phyloP scores from a whole-genome alignment of 805 yeast species.

The Teunomyces pallodes region DNA sequence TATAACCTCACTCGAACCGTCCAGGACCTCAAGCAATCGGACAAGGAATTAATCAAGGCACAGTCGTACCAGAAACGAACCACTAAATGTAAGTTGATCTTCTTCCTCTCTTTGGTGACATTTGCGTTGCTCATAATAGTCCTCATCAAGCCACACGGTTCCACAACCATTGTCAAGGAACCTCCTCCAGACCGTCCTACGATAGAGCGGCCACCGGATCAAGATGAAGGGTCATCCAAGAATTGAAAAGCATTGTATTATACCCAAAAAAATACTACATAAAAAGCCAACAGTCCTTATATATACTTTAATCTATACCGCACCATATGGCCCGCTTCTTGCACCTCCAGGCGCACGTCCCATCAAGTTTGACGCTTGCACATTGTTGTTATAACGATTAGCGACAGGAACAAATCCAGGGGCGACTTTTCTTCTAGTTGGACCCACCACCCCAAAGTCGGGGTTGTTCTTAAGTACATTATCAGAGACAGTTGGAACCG shows the following conservation, averaged over 20 bases:
- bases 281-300: neutral
- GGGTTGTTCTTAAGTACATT: conserved; percentile 39
- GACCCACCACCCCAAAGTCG: conserved; percentile 27
- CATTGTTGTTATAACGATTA: conserved; percentile 12
- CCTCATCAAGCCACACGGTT: conserved; percentile 57
- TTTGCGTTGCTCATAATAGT: conserved; percentile 68
- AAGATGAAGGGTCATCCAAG: neutral
- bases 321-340: conserved; percentile 23
- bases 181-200: conserved; percentile 9
- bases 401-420: conserved; percentile 23
- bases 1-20: conserved; percentile 84
- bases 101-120: conserved; percentile 68
- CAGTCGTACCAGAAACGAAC: conserved; percentile 81
- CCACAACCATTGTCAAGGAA: conserved; percentile 23
- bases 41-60: conserved; percentile 73
- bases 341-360: conserved; percentile 12
- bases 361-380: conserved; percentile 13
- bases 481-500: conserved; percentile 34
- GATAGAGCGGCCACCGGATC: conserved; percentile 6
- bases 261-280: neutral
- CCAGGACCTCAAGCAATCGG: conserved; percentile 71
- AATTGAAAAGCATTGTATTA: neutral
- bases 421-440: conserved; percentile 18
- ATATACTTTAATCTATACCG: conserved; percentile 5
- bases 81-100: conserved; percentile 84